These are phyloP conservation scores for Coemansia sp. DNA, from an alignment of 192 early-diverging fungal species.

Conservation along the genomic window DNA sequence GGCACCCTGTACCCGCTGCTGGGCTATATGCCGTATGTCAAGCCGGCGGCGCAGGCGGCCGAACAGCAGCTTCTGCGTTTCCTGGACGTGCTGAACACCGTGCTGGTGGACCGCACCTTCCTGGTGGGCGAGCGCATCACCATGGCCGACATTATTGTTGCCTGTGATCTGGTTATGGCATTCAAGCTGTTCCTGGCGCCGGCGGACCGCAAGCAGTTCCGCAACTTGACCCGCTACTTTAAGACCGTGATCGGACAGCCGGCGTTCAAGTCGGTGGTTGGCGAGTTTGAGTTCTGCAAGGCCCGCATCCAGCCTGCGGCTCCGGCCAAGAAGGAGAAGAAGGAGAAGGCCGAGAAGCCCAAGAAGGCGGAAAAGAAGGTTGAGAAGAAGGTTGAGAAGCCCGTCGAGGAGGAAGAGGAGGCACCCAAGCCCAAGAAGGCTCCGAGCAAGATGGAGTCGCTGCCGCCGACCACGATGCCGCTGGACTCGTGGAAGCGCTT, in stretches of 20 bases:
- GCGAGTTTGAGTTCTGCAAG: constrained; percentile 65
- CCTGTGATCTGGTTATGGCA: constrained; percentile 35
- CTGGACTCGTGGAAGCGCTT: constrained; percentile 95
- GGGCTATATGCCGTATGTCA: constrained; percentile 46
- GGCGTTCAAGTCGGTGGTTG: constrained; percentile 78
- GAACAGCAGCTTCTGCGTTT: constrained; percentile 63
- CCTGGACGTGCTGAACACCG: constrained; percentile 68
- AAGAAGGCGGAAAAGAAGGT: constrained; percentile 54
- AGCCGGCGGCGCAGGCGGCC: constrained; percentile 64
- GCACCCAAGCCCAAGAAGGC: constrained; percentile 89
- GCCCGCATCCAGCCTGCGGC: constrained; percentile 32
- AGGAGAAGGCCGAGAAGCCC: constrained; percentile 15
- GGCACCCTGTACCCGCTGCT: constrained; percentile 52
- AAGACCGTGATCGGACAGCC: constrained; percentile 78
- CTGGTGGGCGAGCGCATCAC: constrained; percentile 92
- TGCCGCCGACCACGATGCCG: constrained; percentile 76
- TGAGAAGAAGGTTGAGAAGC: constrained; percentile 51
- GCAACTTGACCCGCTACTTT: constrained; percentile 92
- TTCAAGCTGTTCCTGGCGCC: constrained; percentile 52
- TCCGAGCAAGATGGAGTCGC: constrained; percentile 78
- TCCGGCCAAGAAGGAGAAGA: constrained; percentile 11
- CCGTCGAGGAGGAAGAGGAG: constrained; percentile 58
- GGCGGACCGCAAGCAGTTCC: constrained; percentile 76
- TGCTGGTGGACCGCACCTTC: constrained; percentile 83
- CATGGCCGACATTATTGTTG: constrained; percentile 81